phyloP scores from a whole-genome alignment of 2,329 filamentous ascomycete genomes.

The Fusarium zealandicum region DNA sequence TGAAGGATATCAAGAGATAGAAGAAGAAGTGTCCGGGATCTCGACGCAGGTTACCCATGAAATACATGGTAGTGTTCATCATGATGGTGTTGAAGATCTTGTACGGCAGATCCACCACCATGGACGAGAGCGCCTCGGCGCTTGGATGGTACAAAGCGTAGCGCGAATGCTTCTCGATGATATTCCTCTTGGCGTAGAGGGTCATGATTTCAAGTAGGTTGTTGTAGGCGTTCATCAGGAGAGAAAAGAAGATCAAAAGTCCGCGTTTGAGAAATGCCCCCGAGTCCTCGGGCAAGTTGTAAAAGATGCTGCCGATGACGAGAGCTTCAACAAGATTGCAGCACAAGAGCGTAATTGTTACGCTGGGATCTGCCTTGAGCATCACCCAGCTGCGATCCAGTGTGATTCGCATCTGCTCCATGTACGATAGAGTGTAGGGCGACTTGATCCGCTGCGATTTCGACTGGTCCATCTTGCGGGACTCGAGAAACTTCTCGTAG shows the following conservation, averaged over 20 bases:
- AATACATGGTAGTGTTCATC: slow-evolving; percentile 59
- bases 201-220: slow-evolving; percentile 39
- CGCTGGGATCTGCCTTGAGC: slow-evolving; percentile 34
- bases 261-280: slow-evolving; percentile 16
- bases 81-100: slow-evolving; percentile 49
- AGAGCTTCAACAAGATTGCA: slow-evolving; percentile 34
- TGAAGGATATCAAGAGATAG: slow-evolving; percentile 57
- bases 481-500: slow-evolving; percentile 36
- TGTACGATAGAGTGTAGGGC: slow-evolving; percentile 28
- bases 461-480: slow-evolving; percentile 37
- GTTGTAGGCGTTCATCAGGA: slow-evolving; percentile 37
- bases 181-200: slow-evolving; percentile 41
- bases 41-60: slow-evolving; percentile 71
- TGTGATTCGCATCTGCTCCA: slow-evolving; percentile 31
- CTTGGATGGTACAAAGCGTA: slow-evolving; percentile 47
- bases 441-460: slow-evolving; percentile 32
- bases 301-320: slow-evolving; percentile 36
- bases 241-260: slow-evolving; percentile 30
- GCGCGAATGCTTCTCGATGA: slow-evolving; percentile 46
- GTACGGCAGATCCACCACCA: slow-evolving; percentile 35
- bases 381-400: slow-evolving; percentile 33
- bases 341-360: slow-evolving; percentile 29
- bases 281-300: slow-evolving; percentile 22
- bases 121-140: slow-evolving; percentile 37
- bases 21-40: slow-evolving; percentile 59